Percentiles rank a stretch among this genome's conserved stretches.
These are phyloP conservation scores for Aspergillus bridgeri DNA, from an alignment of 495 filamentous ascomycete species.

Conservation along the genomic window DNA sequence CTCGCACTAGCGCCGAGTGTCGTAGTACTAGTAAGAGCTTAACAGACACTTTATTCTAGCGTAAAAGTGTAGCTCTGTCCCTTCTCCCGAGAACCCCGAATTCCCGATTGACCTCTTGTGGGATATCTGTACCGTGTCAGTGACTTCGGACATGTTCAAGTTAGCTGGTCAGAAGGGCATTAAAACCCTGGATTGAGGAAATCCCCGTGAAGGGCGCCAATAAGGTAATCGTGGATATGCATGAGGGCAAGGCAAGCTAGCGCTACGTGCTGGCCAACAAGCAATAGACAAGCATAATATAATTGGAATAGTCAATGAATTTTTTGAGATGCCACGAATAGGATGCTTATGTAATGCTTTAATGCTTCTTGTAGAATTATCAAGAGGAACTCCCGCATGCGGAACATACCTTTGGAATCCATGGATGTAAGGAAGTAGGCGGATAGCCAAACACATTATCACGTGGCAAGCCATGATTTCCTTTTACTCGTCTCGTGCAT, in stretches of 20 bases:
- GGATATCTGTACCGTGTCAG: slow-evolving; percentile 16
- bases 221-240: slow-evolving; percentile 66
- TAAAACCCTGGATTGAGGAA: slow-evolving; percentile 66
- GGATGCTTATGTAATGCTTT: neutral
- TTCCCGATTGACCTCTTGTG: neutral
- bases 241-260: slow-evolving; percentile 67
- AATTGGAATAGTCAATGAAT: neutral
- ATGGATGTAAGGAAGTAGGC: neutral
- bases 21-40: neutral
- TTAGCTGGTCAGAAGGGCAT: slow-evolving; percentile 70
- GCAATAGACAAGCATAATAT: slow-evolving; percentile 4
- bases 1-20: no score
- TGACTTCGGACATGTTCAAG: slow-evolving; percentile 80
- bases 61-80: no score
- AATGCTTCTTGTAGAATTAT: no score
- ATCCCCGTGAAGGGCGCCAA: slow-evolving; percentile 74
- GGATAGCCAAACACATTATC: neutral
- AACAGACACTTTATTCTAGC: no score
- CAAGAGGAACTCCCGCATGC: no score
- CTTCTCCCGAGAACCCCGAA: no score
- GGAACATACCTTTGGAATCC: no score
- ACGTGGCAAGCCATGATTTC: neutral
- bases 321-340: neutral
- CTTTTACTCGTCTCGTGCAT: neutral
- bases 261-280: slow-evolving; percentile 72